Evolutionary conservation across 768 basidiomycete genomes (phyloP).

Genomic region (Rhodotorula taiwanensis): DNA sequence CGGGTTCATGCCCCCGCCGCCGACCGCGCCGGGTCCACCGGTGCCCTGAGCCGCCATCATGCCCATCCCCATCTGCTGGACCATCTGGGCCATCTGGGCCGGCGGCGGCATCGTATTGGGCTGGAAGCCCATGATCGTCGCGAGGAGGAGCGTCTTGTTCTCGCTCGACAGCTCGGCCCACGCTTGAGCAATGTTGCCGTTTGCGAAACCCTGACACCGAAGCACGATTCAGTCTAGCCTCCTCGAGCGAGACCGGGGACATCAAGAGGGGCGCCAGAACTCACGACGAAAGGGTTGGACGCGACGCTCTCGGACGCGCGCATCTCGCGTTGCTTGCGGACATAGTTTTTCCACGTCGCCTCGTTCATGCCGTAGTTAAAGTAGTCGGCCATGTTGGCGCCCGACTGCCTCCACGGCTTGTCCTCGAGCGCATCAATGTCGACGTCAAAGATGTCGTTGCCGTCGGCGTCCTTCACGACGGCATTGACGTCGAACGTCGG

Average conservation of each 20-base stretch:
- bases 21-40: not conserved
- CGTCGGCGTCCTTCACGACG: conserved; percentile 30
- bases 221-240: conserved; percentile 51
- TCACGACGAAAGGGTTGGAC: conserved; percentile 54
- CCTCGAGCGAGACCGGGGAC: not conserved
- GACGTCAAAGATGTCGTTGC: conserved; percentile 42
- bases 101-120: conserved; percentile 37
- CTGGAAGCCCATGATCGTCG: conserved; percentile 52
- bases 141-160: conserved; percentile 39
- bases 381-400: conserved; percentile 91
- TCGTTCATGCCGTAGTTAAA: conserved; percentile 99
- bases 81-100: conserved; percentile 30
- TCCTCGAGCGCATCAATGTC: conserved; percentile 41
- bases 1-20: conserved; percentile 41
- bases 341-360: conserved; percentile 87
- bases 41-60: not conserved
- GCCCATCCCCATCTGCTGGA: conserved; percentile 6
- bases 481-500: conserved; percentile 43
- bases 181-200: conserved; percentile 51
- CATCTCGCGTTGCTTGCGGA: conserved; percentile 70
- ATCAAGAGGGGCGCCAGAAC: not conserved
- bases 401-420: conserved; percentile 70
- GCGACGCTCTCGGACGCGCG: conserved; percentile 74
- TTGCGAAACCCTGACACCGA: conserved; percentile 62
- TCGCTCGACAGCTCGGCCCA: conserved; percentile 40